A percentile compares a stretch with the other conserved stretches of the same genome.
Evolutionary conservation across 805 yeast genomes (phyloP).

Genomic region (Hanseniaspora hatyaiensis): DNA sequence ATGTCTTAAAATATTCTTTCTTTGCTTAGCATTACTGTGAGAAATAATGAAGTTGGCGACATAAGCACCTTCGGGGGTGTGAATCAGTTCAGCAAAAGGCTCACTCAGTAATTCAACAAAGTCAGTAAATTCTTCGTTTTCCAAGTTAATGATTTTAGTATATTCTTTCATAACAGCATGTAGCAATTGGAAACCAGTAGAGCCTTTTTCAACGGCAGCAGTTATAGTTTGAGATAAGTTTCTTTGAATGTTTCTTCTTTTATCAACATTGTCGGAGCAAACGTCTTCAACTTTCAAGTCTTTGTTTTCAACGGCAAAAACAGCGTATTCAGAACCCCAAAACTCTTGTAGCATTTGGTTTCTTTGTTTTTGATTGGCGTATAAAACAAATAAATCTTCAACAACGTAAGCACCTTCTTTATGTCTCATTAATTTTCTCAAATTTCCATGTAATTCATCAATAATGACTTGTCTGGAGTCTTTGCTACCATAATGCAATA

Average conservation of each 20-base stretch:
- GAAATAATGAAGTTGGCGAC: constrained; percentile 77
- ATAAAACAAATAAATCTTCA: constrained; percentile 79
- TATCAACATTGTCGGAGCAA: constrained; percentile 57
- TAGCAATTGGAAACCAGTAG: constrained; percentile 87
- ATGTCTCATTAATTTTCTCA: constrained; percentile 87
- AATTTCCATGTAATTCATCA: constrained; percentile 78
- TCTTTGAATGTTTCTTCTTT: constrained; percentile 58
- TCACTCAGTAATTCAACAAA: constrained; percentile 74
- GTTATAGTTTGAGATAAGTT: constrained; percentile 74
- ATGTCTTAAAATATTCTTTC: constrained; percentile 62
- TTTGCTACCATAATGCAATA: constrained; percentile 84
- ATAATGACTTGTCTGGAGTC: constrained; percentile 64
- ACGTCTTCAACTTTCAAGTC: constrained; percentile 55
- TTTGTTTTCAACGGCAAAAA: constrained; percentile 65
- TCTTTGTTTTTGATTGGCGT: constrained; percentile 73
- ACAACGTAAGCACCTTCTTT: constrained; percentile 97
- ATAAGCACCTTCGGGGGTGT: constrained; percentile 86
- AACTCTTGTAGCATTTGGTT: constrained; percentile 89
- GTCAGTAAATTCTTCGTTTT: constrained; percentile 56
- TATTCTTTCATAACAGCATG: constrained; percentile 95
- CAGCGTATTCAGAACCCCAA: constrained; percentile 92
- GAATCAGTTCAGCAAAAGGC: constrained; percentile 88
- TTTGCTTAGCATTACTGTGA: constrained; percentile 79
- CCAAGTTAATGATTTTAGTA: constrained; percentile 48
- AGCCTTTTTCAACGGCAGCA: constrained; percentile 88